These are phyloP conservation scores for Lantana camara DNA, from an alignment of 257 asterid genomes.

Conservation along the genomic window DNA sequence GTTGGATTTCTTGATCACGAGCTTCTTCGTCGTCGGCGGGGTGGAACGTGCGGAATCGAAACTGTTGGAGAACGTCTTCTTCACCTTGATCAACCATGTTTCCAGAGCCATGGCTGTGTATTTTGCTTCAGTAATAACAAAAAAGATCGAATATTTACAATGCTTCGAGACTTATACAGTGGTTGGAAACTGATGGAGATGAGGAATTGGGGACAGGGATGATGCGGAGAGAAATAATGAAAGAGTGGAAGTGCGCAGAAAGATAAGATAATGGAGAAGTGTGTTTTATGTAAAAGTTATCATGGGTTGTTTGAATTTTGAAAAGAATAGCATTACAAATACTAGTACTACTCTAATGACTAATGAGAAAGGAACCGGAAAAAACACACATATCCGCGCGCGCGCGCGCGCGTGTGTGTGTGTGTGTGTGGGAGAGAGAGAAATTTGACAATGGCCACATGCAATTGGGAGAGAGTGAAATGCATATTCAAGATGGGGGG, in stretches of 20 bases:
- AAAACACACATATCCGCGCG: too few relatives aligned
- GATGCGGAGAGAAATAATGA: slow-evolving; percentile 41
- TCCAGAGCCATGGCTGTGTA: slow-evolving; percentile 54
- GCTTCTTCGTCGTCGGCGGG: slow-evolving; percentile 37
- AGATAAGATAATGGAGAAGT: slow-evolving; percentile 51
- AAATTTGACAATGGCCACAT: slow-evolving; percentile 36
- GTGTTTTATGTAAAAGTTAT: slow-evolving; percentile 41
- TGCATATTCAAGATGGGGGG: slow-evolving; percentile 33
- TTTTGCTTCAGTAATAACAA: neutral
- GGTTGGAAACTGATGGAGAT: neutral
- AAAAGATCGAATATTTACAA: slow-evolving; percentile 14
- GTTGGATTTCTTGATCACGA: slow-evolving; percentile 54
- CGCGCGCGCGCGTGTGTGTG: too few relatives aligned
- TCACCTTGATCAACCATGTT: slow-evolving; percentile 74
- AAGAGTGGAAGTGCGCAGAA: slow-evolving; percentile 40
- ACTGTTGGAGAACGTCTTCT: slow-evolving; percentile 52
- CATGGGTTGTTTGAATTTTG: slow-evolving; percentile 71
- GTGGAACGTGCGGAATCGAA: slow-evolving; percentile 46
- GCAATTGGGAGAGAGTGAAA: slow-evolving; percentile 29
- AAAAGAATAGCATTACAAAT: slow-evolving; percentile 39
- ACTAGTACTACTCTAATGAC: too few relatives aligned
- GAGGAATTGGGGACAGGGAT: slow-evolving; percentile 12
- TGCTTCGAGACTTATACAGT: too few relatives aligned
- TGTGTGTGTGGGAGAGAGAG: too few relatives aligned
- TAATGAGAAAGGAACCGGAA: too few relatives aligned